Conservation (phyloP, 768 basidiomycete genomes). For the Candolleomyces eurysporus region DNA sequence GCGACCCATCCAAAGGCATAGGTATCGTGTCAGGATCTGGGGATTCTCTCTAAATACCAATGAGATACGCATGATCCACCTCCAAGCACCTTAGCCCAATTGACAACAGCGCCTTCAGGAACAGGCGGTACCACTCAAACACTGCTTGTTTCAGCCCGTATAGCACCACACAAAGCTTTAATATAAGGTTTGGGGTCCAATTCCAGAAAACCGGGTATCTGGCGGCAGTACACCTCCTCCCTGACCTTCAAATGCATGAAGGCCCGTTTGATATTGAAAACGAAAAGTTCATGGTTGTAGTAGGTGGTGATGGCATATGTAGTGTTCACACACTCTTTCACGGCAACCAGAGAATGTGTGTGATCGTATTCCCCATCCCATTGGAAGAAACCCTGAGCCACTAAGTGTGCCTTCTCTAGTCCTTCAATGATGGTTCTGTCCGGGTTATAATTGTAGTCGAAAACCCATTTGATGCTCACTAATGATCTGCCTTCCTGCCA, state of each 20-base stretch:
- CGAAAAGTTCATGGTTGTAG: conserved; percentile 12
- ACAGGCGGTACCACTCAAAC: background rate
- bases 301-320: conserved; percentile 21
- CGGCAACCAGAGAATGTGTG: conserved; percentile 28
- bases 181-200: background rate
- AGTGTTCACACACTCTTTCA: conserved; percentile 16
- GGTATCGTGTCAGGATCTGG: conserved; percentile 5
- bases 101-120: background rate
- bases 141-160: conserved; percentile 3
- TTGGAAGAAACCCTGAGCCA: conserved; percentile 39
- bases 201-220: conserved; percentile 2
- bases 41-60: background rate
- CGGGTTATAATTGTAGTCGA: background rate
- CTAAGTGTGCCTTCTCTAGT: conserved; percentile 24
- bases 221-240: conserved; percentile 4
- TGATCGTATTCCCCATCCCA: conserved; percentile 33
- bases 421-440: background rate
- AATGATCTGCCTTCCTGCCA: background rate
- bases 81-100: conserved; percentile 6
- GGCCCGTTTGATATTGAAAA: conserved; percentile 17
- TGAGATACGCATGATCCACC: conserved; percentile 6
- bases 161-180: background rate
- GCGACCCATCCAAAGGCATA: conserved; percentile 3
- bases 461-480: conserved; percentile 2
- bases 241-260: conserved; percentile 17